Percentiles rank a stretch among this genome's conserved stretches.
These are phyloP conservation scores for Monosporascus sp. DNA, from an alignment of 2,329 filamentous ascomycete genomes.

Conservation along the genomic window DNA sequence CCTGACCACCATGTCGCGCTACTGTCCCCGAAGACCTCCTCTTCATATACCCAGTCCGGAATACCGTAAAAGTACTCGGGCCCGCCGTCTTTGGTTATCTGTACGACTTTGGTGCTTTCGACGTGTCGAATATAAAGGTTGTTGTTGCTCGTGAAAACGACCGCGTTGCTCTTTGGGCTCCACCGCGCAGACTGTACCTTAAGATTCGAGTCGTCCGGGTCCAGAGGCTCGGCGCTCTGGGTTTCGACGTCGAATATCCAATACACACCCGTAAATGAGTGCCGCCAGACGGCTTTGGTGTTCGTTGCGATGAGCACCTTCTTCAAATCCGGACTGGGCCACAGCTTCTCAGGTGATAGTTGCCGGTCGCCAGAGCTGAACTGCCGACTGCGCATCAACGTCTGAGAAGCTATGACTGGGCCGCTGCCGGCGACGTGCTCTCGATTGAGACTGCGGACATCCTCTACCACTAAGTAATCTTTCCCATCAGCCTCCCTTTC, in stretches of 20 bases:
- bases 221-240: conserved; percentile 70
- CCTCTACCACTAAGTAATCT: conserved; percentile 79
- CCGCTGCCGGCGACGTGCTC: conserved; percentile 31
- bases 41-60: conserved; percentile 95
- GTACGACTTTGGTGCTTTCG: conserved; percentile 50
- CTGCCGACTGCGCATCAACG: conserved; percentile 64
- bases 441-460: conserved; percentile 59
- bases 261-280: conserved; percentile 81
- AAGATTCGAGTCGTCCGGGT: conserved; percentile 59
- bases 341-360: conserved; percentile 55
- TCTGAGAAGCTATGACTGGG: conserved; percentile 47
- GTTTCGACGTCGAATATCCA: conserved; percentile 88
- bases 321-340: conserved; percentile 77
- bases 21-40: conserved; percentile 72
- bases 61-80: conserved; percentile 89
- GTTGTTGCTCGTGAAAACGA: conserved; percentile 88
- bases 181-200: conserved; percentile 80
- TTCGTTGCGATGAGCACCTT: conserved; percentile 80
- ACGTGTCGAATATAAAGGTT: conserved; percentile 77
- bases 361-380: conserved; percentile 56
- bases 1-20: conserved; percentile 93
- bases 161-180: conserved; percentile 79
- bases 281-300: conserved; percentile 72
- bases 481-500: conserved; percentile 60
- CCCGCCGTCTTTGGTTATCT: conserved; percentile 83